Base-by-base conservation (phyloP, 345 rosid species). In the Lepidium aucheri region DNA sequence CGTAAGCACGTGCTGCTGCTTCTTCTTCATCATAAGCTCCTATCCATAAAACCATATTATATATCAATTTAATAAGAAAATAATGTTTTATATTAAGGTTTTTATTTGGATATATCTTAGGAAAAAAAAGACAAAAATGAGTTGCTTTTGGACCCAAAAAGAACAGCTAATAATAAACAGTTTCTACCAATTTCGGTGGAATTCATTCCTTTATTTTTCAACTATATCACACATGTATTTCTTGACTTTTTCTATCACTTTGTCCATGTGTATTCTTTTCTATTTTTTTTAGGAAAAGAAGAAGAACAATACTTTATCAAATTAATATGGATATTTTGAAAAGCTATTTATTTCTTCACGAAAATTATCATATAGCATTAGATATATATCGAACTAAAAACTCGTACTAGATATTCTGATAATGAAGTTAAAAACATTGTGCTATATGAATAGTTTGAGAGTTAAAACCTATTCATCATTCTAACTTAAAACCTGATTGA, bases 1-100 rank as follows among this genome's bases (percentile, higher is more conserved):
- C 99, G 73, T 90, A 88, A 9, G 97, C 92, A 79, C 80, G 99
- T 69, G 97, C 99, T 0, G 95, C 99, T 8, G 95, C 88, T 75
- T 75, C 90, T 80, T 94, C 97, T 51, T 90, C 83, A 43, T 94
- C 91, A 61, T 94, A 90, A 32, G 97, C 97, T 13, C 99, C 99
- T 90, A 69, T 75, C 70, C 77, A 60, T 45, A 53, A 55, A 63
- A 39, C 63, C 64, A 54, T 51, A n/a, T 24, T 51, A 26, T 45
- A 43, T 45, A 47, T 16, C 9, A 22, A 14, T n/a, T 68, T 52
- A 22, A 42, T 36, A 60, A 20, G 4, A 9, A 69, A 5, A 10
- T 33, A 16, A 18, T 9, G 7, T 15, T 15, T 20, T 51, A 52
- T 6, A 35, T 62, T 45, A 45, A 4, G 4, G 26, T 63, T 36